These are phyloP conservation scores for Xylogone sp. DNA, from an alignment of 2,329 filamentous ascomycete genomes.

Conservation along the genomic window DNA sequence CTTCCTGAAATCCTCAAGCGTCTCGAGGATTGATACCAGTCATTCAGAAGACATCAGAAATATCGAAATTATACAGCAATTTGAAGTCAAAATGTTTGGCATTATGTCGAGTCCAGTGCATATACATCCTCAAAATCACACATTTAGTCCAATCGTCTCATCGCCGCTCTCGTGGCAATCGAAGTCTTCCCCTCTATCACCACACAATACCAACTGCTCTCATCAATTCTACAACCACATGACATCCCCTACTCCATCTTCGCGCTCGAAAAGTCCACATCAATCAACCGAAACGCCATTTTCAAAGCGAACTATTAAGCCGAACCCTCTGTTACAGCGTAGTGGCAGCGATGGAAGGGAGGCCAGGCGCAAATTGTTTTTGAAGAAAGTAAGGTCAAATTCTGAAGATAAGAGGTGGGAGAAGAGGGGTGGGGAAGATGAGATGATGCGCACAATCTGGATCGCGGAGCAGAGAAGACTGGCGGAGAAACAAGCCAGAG, in stretches of 20 bases:
- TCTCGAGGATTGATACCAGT: too few relatives aligned
- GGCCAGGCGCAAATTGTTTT: conserved; percentile 61
- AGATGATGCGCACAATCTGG: conserved; percentile 38
- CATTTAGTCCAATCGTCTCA: conserved; percentile 38
- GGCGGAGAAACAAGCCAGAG: conserved; percentile 25
- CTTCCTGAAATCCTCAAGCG: background rate
- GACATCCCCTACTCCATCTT: conserved; percentile 18
- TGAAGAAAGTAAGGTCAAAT: conserved; percentile 61
- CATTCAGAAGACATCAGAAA: too few relatives aligned
- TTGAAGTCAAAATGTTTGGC: conserved; percentile 20
- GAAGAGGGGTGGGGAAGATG: conserved; percentile 59
- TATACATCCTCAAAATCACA: conserved; percentile 8
- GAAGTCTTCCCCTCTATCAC: conserved; percentile 37
- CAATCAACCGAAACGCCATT: conserved; percentile 12
- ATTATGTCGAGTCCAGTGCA: conserved; percentile 16
- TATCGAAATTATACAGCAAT: too few relatives aligned
- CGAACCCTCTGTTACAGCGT: conserved; percentile 58
- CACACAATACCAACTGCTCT: conserved; percentile 37
- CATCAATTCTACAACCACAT: conserved; percentile 31
- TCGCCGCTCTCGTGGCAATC: conserved; percentile 60
- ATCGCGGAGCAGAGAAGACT: conserved; percentile 32
- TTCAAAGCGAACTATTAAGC: conserved; percentile 48
- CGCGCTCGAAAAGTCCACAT: background rate
- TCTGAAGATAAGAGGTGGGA: conserved; percentile 58
- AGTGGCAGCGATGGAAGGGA: conserved; percentile 55